Evolutionary conservation across 2,329 filamentous ascomycete species (phyloP).

Genomic region (Fusarium illudens): DNA sequence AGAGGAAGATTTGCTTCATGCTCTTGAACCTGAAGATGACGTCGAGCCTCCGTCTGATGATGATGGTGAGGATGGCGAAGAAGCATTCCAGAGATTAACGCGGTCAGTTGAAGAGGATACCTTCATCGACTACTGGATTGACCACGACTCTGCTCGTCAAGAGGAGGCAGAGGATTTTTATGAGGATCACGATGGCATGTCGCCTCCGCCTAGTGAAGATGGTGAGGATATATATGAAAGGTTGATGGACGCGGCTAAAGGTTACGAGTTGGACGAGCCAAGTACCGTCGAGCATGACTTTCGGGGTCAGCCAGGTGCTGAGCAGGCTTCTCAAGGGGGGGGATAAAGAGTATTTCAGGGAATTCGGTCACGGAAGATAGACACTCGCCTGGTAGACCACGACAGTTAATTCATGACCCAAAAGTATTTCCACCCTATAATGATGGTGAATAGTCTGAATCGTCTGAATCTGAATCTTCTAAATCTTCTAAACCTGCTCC

Average conservation of each 20-base stretch:
- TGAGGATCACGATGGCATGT: neutral
- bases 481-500: no score
- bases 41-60: conserved; percentile 1
- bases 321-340: no score
- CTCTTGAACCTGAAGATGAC: neutral
- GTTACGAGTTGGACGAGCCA: neutral
- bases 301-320: no score
- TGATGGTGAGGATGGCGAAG: conserved; percentile 1
- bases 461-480: no score
- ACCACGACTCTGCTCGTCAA: neutral
- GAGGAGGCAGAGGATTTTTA: neutral
- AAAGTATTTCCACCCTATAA: no score
- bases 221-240: neutral
- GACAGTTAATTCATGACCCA: neutral
- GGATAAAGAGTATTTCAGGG: no score
- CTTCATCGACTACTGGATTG: neutral
- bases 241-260: neutral
- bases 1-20: neutral
- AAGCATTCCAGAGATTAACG: neutral
- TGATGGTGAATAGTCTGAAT: no score
- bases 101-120: neutral
- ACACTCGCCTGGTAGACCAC: neutral
- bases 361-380: no score
- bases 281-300: neutral
- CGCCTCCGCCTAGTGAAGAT: neutral